Evolutionary conservation across 306 rosid species (phyloP), one percentile per base, ranked within the genome.

Genomic region (Casuarina equisetifolia): DNA sequence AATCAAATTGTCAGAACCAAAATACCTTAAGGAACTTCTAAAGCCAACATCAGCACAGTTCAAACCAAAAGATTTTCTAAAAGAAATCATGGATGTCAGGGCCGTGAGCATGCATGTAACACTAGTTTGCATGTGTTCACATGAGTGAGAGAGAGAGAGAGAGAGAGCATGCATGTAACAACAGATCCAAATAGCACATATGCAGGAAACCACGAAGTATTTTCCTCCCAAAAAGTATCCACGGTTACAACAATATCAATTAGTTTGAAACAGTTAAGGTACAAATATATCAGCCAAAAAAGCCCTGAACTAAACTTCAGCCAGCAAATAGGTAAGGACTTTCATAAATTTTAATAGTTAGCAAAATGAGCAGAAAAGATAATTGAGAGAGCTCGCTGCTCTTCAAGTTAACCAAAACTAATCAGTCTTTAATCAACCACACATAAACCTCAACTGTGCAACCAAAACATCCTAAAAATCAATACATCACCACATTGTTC

Each of bases 1-100:
- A 82, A 74, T 62, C 58, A 12, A 53, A 52, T 9, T 67, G 42
- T 73, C 72, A 80, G 45, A 78, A 80, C 36, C 40, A 13, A 67
- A 73, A 69, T 35, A 73, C 54, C 36, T 84, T 48, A 76, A 2
- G 52, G 50, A 70, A 43, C 48, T 43, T 1, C 69, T 62, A 70
- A 79, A 45, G 38, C 53, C 70, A 42, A 70, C 50, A 78, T 48
- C 46, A 55, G 39, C 9, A 79, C 49, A 80, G 46, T 75, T 79
- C 9, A 76, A 63, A 39, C 38, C 40, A 1, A 48, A 48, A 48
- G 51, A 10, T 48, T 48, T 48, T 48, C 5, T 39, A 50, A 68
- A 49, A 6, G 12, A 46, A 39, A 35, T 59, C 15, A 59, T 19
- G 40, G 63, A 50, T 36, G 52, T 25, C 62, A 55, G 6, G 32